Evolutionary conservation across 768 basidiomycete genomes (phyloP).

Genomic region (Hericium rajendrae): DNA sequence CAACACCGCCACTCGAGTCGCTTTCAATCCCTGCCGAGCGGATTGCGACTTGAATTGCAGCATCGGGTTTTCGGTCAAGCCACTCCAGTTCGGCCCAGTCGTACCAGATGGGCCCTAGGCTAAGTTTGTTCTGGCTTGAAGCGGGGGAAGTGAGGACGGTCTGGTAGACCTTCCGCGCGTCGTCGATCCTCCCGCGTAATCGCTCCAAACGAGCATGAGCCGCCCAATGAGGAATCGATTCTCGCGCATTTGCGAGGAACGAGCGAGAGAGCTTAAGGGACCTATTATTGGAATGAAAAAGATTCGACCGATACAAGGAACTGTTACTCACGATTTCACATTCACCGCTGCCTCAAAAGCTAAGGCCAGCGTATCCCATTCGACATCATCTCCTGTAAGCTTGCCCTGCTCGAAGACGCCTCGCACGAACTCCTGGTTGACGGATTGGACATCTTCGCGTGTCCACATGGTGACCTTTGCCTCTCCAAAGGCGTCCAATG

Average conservation of each 20-base stretch:
- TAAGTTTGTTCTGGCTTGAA: constrained; percentile 24
- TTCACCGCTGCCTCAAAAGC: constrained; percentile 58
- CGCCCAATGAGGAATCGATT: constrained; percentile 61
- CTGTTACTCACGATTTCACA: constrained; percentile 41
- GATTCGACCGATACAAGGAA: background rate
- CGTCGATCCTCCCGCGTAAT: constrained; percentile 50
- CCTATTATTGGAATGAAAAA: constrained; percentile 29
- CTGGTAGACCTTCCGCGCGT: constrained; percentile 72
- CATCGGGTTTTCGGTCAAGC: constrained; percentile 42
- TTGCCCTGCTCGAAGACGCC: constrained; percentile 51
- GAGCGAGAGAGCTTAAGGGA: constrained; percentile 56
- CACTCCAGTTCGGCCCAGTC: constrained; percentile 84
- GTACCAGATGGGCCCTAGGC: constrained; percentile 55
- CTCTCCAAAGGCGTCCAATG: constrained; percentile 44
- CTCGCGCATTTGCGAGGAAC: constrained; percentile 44
- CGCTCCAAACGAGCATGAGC: constrained; percentile 69
- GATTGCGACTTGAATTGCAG: constrained; percentile 44
- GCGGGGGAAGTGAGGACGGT: constrained; percentile 47
- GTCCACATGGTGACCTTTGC: constrained; percentile 33
- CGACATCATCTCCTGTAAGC: constrained; percentile 34
- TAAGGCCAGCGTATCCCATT: constrained; percentile 59
- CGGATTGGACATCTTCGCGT: constrained; percentile 35
- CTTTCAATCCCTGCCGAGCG: constrained; percentile 46
- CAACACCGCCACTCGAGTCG: constrained; percentile 32
- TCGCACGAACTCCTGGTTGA: constrained; percentile 43